Base-by-base conservation (phyloP, 31 red algal genomes). In the Asparagopsis taxiformis region DNA sequence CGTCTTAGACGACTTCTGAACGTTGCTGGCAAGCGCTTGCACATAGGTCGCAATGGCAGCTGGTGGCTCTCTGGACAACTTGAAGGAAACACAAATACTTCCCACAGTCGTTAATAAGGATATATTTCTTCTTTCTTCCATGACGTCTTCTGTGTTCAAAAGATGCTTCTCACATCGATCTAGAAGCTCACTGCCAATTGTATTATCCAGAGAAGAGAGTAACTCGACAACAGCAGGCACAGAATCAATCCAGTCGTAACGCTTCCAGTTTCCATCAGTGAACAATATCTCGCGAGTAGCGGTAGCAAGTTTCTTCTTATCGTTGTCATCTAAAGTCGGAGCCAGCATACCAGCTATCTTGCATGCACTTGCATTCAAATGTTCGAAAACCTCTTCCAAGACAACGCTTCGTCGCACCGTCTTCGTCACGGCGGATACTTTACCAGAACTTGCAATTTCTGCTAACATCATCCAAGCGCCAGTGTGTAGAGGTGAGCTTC, bases 11-110 rank as follows among this genome's bases (percentile, higher is more conserved):
- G 36, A 31, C 8, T 28, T 65, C 20, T 73, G 56, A 49, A 37
- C 70, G 35, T 75, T 74, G 61, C 70, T 65, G 11, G 70, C 68
- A 31, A 85, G 48, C 11, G 70, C 80, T 33, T 74, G 44, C 26
- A 85, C 80, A 59, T 54, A 68, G 2, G 46, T 75, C 0, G 75
- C 22, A 28, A 85, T 35, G 21, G 24, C n/a, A 44, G 22, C 4
- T n/a, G 68, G 68, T 31, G 80, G 80, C 17, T 68, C 7, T 22
- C 11, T 68, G 13, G 26, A 19, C 35, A 85, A 28, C 20, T 59
- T 38, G 36, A 85, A 75, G 29, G 44, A 59, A 16, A 59, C 59
- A 29, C 80, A 85, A 17, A 65, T 34, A 33, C 39, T 59, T 28
- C 80, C 80, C 33, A 75, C 68, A 15, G 75, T 66, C 23, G 59